Evolutionary conservation across 2,329 filamentous ascomycete genomes (phyloP).

Genomic region (Bretziella fagacearum): DNA sequence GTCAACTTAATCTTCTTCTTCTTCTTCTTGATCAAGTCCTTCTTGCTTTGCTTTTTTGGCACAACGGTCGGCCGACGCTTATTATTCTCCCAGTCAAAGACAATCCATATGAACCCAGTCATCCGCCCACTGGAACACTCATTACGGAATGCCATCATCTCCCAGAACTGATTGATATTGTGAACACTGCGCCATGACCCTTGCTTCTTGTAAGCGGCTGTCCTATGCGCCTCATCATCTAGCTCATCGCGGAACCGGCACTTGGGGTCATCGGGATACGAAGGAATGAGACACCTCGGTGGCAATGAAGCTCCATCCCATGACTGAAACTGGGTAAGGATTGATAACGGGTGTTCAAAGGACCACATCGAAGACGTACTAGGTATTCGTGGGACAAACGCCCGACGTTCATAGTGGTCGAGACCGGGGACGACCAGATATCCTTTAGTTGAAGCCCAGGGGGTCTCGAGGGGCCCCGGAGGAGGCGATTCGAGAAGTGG

Average conservation of each 20-base stretch:
- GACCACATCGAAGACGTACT: conserved; percentile 32
- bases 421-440: conserved; percentile 81
- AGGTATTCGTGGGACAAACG: conserved; percentile 49
- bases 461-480: conserved; percentile 10
- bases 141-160: conserved; percentile 92
- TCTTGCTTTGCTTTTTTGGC: conserved; percentile 16
- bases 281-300: conserved; percentile 69
- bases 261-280: conserved; percentile 91
- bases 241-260: conserved; percentile 75
- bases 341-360: conserved; percentile 53
- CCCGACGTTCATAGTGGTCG: conserved; percentile 62
- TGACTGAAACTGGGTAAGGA: conserved; percentile 43
- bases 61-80: conserved; percentile 7
- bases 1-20: conserved; percentile 32
- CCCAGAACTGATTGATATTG: conserved; percentile 88
- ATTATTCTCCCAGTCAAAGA: conserved; percentile 43
- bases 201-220: conserved; percentile 33
- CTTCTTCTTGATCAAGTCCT: conserved; percentile 23
- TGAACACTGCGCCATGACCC: conserved; percentile 72
- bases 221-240: conserved; percentile 59
- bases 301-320: conserved; percentile 43
- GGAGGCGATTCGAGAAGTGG: conserved; percentile 44
- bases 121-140: conserved; percentile 86
- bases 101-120: conserved; percentile 89
- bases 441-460: conserved; percentile 42